phyloP scores from a whole-genome alignment of 176 grass and related monocot species.

The Miscanthus lutarioriparius region DNA sequence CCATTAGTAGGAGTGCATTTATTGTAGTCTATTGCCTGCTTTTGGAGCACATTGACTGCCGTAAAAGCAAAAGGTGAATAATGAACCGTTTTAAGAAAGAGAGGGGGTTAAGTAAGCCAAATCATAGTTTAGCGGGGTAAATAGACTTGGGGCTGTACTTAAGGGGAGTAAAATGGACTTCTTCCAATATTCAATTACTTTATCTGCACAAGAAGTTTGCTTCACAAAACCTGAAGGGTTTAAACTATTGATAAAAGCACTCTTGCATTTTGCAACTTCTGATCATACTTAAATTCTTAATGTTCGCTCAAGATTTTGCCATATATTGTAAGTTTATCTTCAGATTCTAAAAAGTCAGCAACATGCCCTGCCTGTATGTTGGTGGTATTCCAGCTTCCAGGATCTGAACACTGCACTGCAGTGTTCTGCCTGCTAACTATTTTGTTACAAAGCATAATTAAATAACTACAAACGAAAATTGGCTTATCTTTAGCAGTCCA shows the following conservation, averaged over 20 bases:
- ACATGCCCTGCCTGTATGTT: slow-evolving; percentile 3
- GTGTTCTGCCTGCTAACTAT: not conserved
- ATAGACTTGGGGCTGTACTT: not conserved
- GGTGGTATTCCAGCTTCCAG: not conserved
- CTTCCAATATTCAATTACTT: not conserved
- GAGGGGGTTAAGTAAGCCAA: not conserved
- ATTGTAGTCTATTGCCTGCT: not conserved
- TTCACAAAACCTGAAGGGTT: slow-evolving; percentile 3
- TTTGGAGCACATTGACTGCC: not conserved
- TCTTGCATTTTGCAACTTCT: not conserved
- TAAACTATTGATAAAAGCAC: not conserved
- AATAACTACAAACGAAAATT: not conserved
- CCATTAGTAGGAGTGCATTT: not conserved
- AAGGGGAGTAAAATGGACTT: not conserved
- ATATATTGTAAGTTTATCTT: slow-evolving; percentile 10
- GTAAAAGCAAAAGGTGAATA: not conserved
- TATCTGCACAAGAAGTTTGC: not conserved
- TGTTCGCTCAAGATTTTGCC: not conserved
- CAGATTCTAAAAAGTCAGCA: not conserved
- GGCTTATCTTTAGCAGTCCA: not conserved
- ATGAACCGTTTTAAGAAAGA: not conserved
- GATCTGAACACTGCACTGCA: not conserved
- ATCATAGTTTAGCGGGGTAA: not conserved
- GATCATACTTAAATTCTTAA: not conserved
- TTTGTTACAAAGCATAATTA: not conserved